phyloP scores from a whole-genome alignment of 345 rosid species.

The Heritiera littoralis region DNA sequence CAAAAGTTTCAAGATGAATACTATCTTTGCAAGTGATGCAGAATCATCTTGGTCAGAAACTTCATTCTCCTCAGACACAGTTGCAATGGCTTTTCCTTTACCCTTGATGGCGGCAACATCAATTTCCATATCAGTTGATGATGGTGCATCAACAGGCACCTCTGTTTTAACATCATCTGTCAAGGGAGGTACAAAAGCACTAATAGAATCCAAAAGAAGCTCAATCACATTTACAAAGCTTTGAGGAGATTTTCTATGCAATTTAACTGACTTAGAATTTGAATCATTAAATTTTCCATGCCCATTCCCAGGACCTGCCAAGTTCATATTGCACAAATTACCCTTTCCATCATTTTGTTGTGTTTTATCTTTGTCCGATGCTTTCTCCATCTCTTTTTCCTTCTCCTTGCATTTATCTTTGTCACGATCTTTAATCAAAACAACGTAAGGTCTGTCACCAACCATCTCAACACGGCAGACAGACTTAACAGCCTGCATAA shows the following conservation, averaged over 20 bases:
- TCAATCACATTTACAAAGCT: slow-evolving; percentile 81
- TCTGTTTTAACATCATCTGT: slow-evolving; percentile 51
- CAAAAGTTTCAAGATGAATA: slow-evolving; percentile 83
- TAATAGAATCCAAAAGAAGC: slow-evolving; percentile 75
- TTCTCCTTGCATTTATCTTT: slow-evolving; percentile 76
- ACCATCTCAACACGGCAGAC: slow-evolving; percentile 95
- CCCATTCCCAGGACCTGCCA: slow-evolving; percentile 41
- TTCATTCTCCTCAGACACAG: slow-evolving; percentile 58
- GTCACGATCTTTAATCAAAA: slow-evolving; percentile 85
- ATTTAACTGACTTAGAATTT: slow-evolving; percentile 67
- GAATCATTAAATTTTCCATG: slow-evolving; percentile 52
- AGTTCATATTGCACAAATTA: slow-evolving; percentile 41
- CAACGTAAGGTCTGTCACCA: slow-evolving; percentile 88
- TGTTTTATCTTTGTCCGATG: slow-evolving; percentile 60
- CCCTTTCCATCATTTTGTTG: slow-evolving; percentile 61
- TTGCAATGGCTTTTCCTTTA: slow-evolving; percentile 86
- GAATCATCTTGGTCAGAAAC: slow-evolving; percentile 57
- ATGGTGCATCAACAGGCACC: slow-evolving; percentile 35
- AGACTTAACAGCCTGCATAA: slow-evolving; percentile 77
- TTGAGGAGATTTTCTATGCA: slow-evolving; percentile 75
- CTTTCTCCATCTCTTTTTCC: slow-evolving; percentile 68
- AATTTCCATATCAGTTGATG: slow-evolving; percentile 81
- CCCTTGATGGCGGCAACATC: slow-evolving; percentile 75
- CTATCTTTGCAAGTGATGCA: slow-evolving; percentile 81
- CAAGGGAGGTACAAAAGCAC: slow-evolving; percentile 62